These are phyloP conservation scores for Aspergillus clavatus DNA, from an alignment of 2,329 filamentous ascomycete genomes.

Conservation along the genomic window DNA sequence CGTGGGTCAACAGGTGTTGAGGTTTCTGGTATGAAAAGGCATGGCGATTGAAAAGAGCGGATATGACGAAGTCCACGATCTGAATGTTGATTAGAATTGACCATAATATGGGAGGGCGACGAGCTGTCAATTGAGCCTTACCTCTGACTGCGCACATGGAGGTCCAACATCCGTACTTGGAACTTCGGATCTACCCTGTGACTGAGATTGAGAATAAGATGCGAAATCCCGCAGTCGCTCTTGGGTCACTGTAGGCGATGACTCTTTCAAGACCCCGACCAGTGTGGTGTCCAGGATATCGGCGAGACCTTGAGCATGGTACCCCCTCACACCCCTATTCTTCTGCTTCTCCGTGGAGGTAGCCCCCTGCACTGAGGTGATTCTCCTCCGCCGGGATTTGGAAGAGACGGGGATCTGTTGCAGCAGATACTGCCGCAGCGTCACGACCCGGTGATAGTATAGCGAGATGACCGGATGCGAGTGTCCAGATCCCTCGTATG, in stretches of 20 bases:
- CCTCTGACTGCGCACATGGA: conserved; percentile 59
- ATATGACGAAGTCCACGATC: conserved; percentile 74
- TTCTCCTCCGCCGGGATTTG: conserved; percentile 46
- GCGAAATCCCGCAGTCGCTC: conserved; percentile 53
- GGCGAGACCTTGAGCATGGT: conserved; percentile 36
- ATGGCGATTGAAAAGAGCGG: conserved; percentile 65
- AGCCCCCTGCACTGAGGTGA: conserved; percentile 33
- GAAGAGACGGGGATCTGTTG: conserved; percentile 62
- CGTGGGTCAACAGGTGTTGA: conserved; percentile 76
- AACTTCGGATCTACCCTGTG: conserved; percentile 39
- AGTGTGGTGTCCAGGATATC: conserved; percentile 64
- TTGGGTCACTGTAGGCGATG: conserved; percentile 26
- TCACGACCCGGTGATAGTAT: conserved; percentile 63
- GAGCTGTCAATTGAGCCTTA: conserved; percentile 32
- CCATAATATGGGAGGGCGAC: background rate
- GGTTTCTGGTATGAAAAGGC: conserved; percentile 49
- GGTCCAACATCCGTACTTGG: conserved; percentile 35
- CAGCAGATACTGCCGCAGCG: conserved; percentile 67
- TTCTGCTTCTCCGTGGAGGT: conserved; percentile 9
- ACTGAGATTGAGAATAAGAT: conserved; percentile 60
- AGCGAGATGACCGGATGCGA: conserved; percentile 61
- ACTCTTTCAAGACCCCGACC: conserved; percentile 51
- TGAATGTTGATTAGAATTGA: conserved; percentile 29
- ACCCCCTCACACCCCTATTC: conserved; percentile 2
- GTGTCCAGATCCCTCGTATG: conserved; percentile 11